Percentiles rank a stretch among this genome's conserved stretches.
These are phyloP conservation scores for Prunus mume DNA, from an alignment of 306 rosid genomes.

Conservation along the genomic window DNA sequence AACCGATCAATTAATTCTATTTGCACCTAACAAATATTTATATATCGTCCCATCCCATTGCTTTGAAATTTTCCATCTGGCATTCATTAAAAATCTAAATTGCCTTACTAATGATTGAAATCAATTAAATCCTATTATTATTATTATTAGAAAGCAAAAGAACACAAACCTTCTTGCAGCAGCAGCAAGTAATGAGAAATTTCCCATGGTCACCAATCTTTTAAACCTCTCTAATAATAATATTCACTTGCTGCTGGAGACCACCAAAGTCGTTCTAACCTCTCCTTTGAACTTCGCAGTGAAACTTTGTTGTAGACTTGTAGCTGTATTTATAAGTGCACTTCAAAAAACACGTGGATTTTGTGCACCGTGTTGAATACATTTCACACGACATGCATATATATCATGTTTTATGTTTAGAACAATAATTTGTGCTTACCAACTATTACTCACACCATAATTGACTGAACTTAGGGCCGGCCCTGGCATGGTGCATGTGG, in stretches of 20 bases:
- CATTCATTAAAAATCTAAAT: too few relatives aligned
- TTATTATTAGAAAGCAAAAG: too few relatives aligned
- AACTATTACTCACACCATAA: not conserved
- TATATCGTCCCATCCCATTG: too few relatives aligned
- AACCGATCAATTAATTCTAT: too few relatives aligned
- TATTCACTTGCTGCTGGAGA: not conserved
- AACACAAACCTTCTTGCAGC: conserved; percentile 27
- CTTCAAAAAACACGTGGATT: not conserved
- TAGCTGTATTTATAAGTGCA: not conserved
- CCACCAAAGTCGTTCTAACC: not conserved
- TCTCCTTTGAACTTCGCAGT: not conserved
- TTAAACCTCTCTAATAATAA: too few relatives aligned
- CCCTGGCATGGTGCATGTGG: too few relatives aligned
- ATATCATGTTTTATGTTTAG: too few relatives aligned
- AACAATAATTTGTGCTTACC: not conserved
- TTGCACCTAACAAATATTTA: not conserved
- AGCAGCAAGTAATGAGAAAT: conserved; percentile 18
- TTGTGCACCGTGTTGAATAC: not conserved
- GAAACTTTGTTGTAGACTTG: too few relatives aligned
- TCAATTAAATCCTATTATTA: too few relatives aligned
- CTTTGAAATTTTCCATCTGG: too few relatives aligned
- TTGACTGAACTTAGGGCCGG: too few relatives aligned
- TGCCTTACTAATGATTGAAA: too few relatives aligned
- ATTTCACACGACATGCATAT: not conserved
- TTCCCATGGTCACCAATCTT: not conserved